These are phyloP conservation scores for Aspergillus ustus DNA, from an alignment of 2,329 filamentous ascomycete species.

Conservation along the genomic window DNA sequence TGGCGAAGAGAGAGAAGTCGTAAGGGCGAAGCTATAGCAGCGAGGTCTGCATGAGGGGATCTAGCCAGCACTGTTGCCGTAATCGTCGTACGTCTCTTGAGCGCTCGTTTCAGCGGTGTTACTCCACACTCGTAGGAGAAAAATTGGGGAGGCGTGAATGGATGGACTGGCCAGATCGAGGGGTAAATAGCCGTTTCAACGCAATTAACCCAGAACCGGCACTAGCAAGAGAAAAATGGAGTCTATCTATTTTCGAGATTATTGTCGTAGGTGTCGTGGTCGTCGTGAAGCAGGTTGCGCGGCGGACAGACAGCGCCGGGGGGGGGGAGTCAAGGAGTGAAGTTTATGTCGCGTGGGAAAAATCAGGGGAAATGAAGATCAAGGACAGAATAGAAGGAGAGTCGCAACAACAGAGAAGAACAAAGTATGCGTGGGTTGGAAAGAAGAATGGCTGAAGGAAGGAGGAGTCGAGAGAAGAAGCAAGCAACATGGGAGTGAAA, in stretches of 20 bases:
- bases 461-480: conserved; percentile 24
- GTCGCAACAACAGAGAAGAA: conserved; percentile 3
- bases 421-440: conserved; percentile 11
- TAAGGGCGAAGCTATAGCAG: conserved; percentile 8
- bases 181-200: conserved; percentile 23
- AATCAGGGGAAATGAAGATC: conserved; percentile 3
- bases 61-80: conserved; percentile 1
- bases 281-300: conserved; percentile 15
- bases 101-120: conserved; percentile 23
- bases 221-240: conserved; percentile 10
- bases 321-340: neutral
- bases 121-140: conserved; percentile 24
- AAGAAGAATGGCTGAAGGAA: conserved; percentile 12
- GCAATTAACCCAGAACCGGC: conserved; percentile 19
- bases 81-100: conserved; percentile 16
- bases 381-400: conserved; percentile 5
- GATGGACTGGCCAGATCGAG: conserved; percentile 10
- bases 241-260: conserved; percentile 17
- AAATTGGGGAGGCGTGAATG: conserved; percentile 17
- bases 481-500: conserved; percentile 26
- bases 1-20: conserved; percentile 2
- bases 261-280: conserved; percentile 22
- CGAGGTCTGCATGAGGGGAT: neutral
- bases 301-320: conserved; percentile 6
- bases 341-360: neutral